A percentile compares a stretch with the other conserved stretches of the same genome.
These are phyloP conservation scores for Tricharina praecox DNA, from an alignment of 495 filamentous ascomycete genomes.

Conservation along the genomic window DNA sequence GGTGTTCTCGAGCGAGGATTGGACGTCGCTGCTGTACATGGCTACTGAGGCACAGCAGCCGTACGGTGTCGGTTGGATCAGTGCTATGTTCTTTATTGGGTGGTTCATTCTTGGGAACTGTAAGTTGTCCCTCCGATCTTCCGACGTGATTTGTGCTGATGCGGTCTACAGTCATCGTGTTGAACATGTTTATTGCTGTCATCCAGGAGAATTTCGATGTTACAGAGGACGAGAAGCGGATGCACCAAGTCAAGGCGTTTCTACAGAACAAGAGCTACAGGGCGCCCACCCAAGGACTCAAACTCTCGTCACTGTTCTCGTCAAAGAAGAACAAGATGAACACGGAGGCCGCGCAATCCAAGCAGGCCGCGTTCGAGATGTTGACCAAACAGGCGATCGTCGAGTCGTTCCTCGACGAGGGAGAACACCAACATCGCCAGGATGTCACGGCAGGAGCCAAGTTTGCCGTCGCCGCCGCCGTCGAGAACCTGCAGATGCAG, in stretches of 20 bases:
- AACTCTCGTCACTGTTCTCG: slow-evolving; percentile 2
- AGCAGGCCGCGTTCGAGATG: slow-evolving; percentile 56
- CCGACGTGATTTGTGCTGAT: not conserved
- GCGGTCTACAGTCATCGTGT: slow-evolving; percentile 48
- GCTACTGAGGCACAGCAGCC: slow-evolving; percentile 47
- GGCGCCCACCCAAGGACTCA: slow-evolving; percentile 34
- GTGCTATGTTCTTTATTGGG: slow-evolving; percentile 74
- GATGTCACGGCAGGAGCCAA: slow-evolving; percentile 16
- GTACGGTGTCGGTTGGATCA: slow-evolving; percentile 72
- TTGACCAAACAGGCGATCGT: slow-evolving; percentile 89
- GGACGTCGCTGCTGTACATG: slow-evolving; percentile 76
- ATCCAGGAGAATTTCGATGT: slow-evolving; percentile 99
- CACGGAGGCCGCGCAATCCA: slow-evolving; percentile 47
- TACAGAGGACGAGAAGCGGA: slow-evolving; percentile 94
- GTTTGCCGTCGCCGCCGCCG: slow-evolving; percentile 14
- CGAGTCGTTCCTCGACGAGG: slow-evolving; percentile 80
- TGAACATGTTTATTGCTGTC: slow-evolving; percentile 99
- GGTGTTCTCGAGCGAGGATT: slow-evolving; percentile 92
- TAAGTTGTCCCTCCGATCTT: slow-evolving; percentile 7
- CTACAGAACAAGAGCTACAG: slow-evolving; percentile 79
- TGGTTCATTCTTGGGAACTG: slow-evolving; percentile 91
- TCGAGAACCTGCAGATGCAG: slow-evolving; percentile 18
- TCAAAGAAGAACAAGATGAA: slow-evolving; percentile 29
- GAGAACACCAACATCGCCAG: slow-evolving; percentile 9
- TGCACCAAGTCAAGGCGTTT: slow-evolving; percentile 89